Conservation (phyloP, 2,329 filamentous ascomycete genomes). For the Thielaviopsis ethacetica region DNA sequence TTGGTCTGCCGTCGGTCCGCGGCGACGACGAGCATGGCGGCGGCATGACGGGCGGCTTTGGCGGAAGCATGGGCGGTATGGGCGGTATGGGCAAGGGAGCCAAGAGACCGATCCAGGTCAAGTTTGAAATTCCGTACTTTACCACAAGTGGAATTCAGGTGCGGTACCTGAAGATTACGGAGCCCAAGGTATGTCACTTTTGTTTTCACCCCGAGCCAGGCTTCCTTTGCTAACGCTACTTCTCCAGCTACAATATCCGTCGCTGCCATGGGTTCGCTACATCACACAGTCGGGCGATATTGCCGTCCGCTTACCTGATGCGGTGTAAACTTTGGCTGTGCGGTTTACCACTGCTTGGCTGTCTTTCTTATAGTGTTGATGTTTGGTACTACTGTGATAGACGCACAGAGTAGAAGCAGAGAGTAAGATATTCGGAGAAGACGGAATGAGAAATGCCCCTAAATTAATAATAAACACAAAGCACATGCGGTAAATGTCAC, state of each 20-base stretch:
- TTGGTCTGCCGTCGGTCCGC: constrained; percentile 83
- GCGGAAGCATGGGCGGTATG: constrained; percentile 88
- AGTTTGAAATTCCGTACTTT: constrained; percentile 99
- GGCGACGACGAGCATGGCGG: constrained; percentile 91
- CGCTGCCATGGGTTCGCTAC: constrained; percentile 92
- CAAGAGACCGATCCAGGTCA: constrained; percentile 94
- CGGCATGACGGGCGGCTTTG: constrained; percentile 95
- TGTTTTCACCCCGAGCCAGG: background rate
- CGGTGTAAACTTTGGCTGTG: constrained; percentile 36
- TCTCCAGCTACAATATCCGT: constrained; percentile 83
- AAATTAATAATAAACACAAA: no score
- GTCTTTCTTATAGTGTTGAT: background rate
- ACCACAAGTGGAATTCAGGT: constrained; percentile 99
- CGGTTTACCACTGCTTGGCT: background rate
- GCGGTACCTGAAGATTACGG: constrained; percentile 95
- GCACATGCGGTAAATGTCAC: background rate
- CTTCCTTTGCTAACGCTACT: constrained; percentile 6
- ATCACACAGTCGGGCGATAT: constrained; percentile 98
- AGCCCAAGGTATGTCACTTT: constrained; percentile 73
- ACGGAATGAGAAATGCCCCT: background rate
- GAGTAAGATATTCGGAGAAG: background rate
- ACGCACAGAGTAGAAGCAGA: background rate
- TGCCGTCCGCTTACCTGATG: constrained; percentile 84
- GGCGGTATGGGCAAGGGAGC: constrained; percentile 60
- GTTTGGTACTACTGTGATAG: background rate